Percentiles rank a stretch among this genome's conserved stretches.
phyloP scores from a whole-genome alignment of 345 rosid species.

The Trapa bicornis region DNA sequence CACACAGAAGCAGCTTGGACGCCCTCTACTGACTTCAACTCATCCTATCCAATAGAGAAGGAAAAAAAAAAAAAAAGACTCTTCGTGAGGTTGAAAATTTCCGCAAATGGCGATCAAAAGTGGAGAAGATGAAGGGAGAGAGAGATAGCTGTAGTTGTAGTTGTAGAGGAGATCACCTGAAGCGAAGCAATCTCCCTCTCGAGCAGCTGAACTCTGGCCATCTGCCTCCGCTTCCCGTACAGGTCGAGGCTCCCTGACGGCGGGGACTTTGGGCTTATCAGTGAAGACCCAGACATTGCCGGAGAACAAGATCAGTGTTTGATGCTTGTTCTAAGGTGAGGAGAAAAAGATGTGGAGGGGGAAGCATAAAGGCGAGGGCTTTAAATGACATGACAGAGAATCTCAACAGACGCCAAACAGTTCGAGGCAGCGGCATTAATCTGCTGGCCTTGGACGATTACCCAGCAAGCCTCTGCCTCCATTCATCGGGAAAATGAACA shows the following conservation, averaged over 20 bases:
- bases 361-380: not conserved
- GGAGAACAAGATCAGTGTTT: not conserved
- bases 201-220: slow-evolving; percentile 31
- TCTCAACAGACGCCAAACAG: too few relatives aligned
- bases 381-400: too few relatives aligned
- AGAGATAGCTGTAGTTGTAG: too few relatives aligned
- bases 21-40: slow-evolving; percentile 23
- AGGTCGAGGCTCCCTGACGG: slow-evolving; percentile 29
- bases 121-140: not conserved
- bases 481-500: too few relatives aligned
- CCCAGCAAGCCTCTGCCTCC: too few relatives aligned
- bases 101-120: not conserved
- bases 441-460: not conserved
- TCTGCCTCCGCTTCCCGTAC: slow-evolving; percentile 32
- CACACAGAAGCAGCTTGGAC: slow-evolving; percentile 24
- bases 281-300: slow-evolving; percentile 8
- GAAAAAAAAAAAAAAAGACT: slow-evolving; percentile 1
- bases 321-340: too few relatives aligned
- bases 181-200: slow-evolving; percentile 36
- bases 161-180: slow-evolving; percentile 22
- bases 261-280: slow-evolving; percentile 20
- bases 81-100: not conserved
- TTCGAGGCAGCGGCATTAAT: not conserved
- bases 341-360: not conserved
- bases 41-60: slow-evolving; percentile 16